Evolutionary conservation across 495 filamentous ascomycete species (phyloP), one percentile per base, ranked within the genome.

Genomic region (Podospora fimiseda): DNA sequence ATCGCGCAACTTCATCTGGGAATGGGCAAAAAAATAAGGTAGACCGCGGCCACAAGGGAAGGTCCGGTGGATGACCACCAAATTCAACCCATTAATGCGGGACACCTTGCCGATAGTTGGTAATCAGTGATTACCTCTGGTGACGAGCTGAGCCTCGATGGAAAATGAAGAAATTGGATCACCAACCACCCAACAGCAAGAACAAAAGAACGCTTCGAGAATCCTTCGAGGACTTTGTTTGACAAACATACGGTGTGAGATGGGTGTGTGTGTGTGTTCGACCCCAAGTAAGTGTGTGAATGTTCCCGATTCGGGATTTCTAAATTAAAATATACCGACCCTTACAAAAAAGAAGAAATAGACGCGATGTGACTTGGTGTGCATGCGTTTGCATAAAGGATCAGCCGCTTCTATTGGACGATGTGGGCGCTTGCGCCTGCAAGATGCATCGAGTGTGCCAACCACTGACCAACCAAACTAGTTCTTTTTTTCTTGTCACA

Each of bases 351-450:
- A 48, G 48, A 19, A 27, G 37, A 46, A 64, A 58, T 66, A 68
- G 65, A 60, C 65, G 67, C 67, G 65, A 58, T 65, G 65, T 66
- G 65, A 70, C 55, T 59, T 44, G 50, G 44, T 14, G 43, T 55
- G 60, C 60, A 62, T 54, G 57, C 56, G 55, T 40, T 55, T 44
- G 18, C 7, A 9, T 18, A 23, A 9, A n/a, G 42, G 15, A n/a
- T 30, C 21, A 30, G 15, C 46, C 33, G 50, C 53, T 22, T 3
- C 22, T 4, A 63, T 63, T 65, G 58, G 62, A 9, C 42, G 16
- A 21, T 5, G 19, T 46, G 55, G 60, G 67, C 67, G 67, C 67
- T 61, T 66, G 63, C 63, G 67, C 65, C 60, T 63, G 61, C 59
- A 53, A 33, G 37, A 37, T 62, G 57, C 62, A 63, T 49, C 27